Evolutionary conservation across 176 grass and related monocot genomes (phyloP), one percentile per base, ranked within the genome.

Genomic region (Musa schizocarpa): DNA sequence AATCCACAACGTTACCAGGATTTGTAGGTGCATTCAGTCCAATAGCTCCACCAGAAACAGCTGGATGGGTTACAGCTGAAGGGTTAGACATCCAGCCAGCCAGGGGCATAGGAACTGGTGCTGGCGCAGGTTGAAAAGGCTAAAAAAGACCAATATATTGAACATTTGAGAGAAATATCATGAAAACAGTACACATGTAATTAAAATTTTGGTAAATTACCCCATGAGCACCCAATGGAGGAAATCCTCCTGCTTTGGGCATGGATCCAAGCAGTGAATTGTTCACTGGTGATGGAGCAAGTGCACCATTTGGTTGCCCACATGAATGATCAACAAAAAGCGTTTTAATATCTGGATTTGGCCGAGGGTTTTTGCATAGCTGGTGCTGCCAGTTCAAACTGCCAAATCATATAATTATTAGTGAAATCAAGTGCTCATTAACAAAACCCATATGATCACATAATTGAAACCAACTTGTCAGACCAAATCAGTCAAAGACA

Each of bases 331-430:
- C 96, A 79, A 95, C 88, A 82, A 99, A 99, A 77, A 99, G 96
- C 55, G 96, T 99, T 75, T 99, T 99, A 81, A 99, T 99, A 83
- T 99, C 96, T 81, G 96, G 96, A 91, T 99, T 99, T 74, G 96
- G 82, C 78, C 91, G 88, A 54, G 96, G 96, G 52, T 99, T 99
- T 87, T 99, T 99, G 91, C 96, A 99, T 72, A 99, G 91, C 63
- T 99, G 96, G 66, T 99, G 96, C 82, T 99, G 96, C 96, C 96
- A 99, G 81, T 99, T 99, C 80, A 99, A 92, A 86, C 96, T 99
- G 88, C 63, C 71, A 51, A 63, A 82, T 43, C 64, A 86, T 61
- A 84, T 74, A 61, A 76, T 74, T 7, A 70, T 81, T 8, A 82
- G 58, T 26, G 23, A 69, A 43, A 55, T 54, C 76, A 58, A 73